A percentile compares a stretch with the other conserved stretches of the same genome.
Evolutionary conservation across 352 stramenopile genomes (phyloP).

Genomic region (Globisporangium irregulare): DNA sequence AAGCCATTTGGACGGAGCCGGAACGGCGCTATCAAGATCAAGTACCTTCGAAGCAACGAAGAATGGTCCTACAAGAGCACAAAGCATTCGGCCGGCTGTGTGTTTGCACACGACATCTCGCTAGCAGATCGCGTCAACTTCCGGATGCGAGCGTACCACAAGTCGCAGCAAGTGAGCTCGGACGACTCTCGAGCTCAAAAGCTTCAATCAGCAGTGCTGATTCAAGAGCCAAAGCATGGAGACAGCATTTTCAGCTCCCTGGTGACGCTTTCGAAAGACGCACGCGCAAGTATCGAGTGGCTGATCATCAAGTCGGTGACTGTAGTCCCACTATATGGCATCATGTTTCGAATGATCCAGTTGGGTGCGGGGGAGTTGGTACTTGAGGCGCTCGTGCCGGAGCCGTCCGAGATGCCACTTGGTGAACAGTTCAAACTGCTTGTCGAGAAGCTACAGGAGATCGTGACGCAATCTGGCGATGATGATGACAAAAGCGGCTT

Average conservation of each 20-base stretch:
- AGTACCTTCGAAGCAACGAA: neutral
- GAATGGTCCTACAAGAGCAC: neutral
- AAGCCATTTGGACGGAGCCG: neutral
- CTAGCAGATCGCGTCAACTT: constrained; percentile 1
- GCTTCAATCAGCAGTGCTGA: neutral
- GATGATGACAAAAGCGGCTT: neutral
- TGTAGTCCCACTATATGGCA: neutral
- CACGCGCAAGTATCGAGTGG: neutral
- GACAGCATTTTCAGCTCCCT: neutral
- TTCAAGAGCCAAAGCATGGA: neutral
- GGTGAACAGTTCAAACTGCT: neutral
- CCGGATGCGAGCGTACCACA: neutral
- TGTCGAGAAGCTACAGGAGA: neutral
- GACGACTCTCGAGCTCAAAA: neutral
- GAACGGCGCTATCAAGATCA: neutral
- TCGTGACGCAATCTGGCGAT: neutral
- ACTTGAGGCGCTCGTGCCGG: neutral
- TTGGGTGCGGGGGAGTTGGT: neutral
- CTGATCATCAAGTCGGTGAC: neutral
- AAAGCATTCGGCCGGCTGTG: neutral
- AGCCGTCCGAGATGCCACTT: neutral
- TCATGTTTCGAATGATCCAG: neutral
- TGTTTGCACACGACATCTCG: neutral
- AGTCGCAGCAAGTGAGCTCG: neutral
- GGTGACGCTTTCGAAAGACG: neutral